Percentiles rank a stretch among this genome's conserved stretches.
These are phyloP conservation scores for Schizothecium vesticola DNA, from an alignment of 495 filamentous ascomycete species.

Conservation along the genomic window DNA sequence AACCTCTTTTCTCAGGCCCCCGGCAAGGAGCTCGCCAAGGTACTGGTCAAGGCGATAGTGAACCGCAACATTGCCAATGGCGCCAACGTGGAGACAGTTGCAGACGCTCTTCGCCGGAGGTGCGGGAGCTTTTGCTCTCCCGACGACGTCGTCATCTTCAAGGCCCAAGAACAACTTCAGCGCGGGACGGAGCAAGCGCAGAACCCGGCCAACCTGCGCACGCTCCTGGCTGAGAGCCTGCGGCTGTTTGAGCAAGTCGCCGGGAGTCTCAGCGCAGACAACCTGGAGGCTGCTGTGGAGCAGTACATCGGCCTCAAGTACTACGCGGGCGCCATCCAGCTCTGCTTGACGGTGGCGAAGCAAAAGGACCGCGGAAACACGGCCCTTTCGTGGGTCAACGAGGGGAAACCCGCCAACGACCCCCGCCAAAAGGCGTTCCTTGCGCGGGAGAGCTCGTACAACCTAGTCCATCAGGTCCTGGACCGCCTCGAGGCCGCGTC, in stretches of 20 bases:
- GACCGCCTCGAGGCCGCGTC: conserved; percentile 66
- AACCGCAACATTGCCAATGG: conserved; percentile 94
- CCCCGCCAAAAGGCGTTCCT: conserved; percentile 59
- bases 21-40: conserved; percentile 89
- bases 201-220: conserved; percentile 71
- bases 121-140: conserved; percentile 96
- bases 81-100: conserved; percentile 93
- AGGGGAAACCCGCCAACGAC: conserved; percentile 56
- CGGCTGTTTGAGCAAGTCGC: conserved; percentile 85
- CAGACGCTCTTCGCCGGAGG: conserved; percentile 80
- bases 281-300: conserved; percentile 68
- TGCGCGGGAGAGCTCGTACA: conserved; percentile 72
- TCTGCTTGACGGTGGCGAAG: conserved; percentile 73
- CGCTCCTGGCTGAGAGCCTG: conserved; percentile 81
- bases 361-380: conserved; percentile 79
- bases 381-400: conserved; percentile 63
- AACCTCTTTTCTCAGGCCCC: conserved; percentile 69
- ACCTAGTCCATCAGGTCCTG: conserved; percentile 72
- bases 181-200: conserved; percentile 70
- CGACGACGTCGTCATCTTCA: conserved; percentile 95
- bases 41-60: conserved; percentile 95
- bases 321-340: conserved; percentile 90
- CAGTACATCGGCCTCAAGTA: conserved; percentile 77
- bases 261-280: conserved; percentile 68
- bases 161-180: conserved; percentile 91